Evolutionary conservation across 345 rosid genomes (phyloP), one percentile per base, ranked within the genome.

Genomic region (Eucalyptus regnans): DNA sequence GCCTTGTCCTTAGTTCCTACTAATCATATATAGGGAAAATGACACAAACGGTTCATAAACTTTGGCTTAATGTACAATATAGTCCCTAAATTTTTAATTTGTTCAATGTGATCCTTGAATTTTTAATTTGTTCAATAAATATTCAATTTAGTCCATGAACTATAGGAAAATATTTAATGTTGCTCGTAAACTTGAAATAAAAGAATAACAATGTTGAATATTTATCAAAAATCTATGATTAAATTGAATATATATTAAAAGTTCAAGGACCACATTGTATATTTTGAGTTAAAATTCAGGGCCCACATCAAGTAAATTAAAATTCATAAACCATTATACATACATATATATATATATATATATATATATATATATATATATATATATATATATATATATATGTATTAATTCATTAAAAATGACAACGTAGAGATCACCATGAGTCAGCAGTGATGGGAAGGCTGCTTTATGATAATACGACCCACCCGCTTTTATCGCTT

Each of bases 211-310:
- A 56, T 56, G 29, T 56, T 56, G 3, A 56, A 56, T 7, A 56
- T 23, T 2, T 23, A 56, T 13, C 2, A 56, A 56, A 56, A 56
- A 56, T 56, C 1, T 23, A 22, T 9, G 0, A 23, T 1, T 56
- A 56, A 56, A 56, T 56, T 23, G 6, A 56, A 4, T 0, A 23
- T 56, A 0, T 56, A 23, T 1, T 4, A 56, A 56, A 23, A 56
- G 1, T 23, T 56, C 0, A 56, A 56, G 0, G 0, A 56, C 0
- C 3, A 23, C 12, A 4, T 56, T 56, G n/a, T n/a, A n/a, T n/a
- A n/a, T n/a, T n/a, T n/a, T 56, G 29, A 56, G 27, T 22, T 56
- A 56, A 23, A 56, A 0, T 56, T 56, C 1, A 9, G 0, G 6
- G 6, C 1, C 27, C 12, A 56, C 12, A 2, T 23, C 10, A 22